Evolutionary conservation across 2,329 filamentous ascomycete genomes (phyloP).

Genomic region (Trichocomaceae sp.): DNA sequence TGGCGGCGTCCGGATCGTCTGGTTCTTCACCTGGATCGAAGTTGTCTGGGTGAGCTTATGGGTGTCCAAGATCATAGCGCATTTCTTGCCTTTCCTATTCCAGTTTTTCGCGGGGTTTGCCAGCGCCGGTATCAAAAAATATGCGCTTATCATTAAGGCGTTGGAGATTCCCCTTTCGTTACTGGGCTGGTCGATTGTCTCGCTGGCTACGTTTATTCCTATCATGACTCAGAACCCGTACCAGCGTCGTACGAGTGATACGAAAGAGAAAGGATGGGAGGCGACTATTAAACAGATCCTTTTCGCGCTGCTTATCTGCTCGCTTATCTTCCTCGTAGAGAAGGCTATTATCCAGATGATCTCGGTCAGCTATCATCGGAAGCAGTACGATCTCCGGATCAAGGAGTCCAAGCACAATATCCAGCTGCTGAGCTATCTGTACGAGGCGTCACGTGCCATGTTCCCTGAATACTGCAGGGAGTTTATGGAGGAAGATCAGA

Average conservation of each 20-base stretch:
- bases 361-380: conserved; percentile 62
- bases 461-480: conserved; percentile 91
- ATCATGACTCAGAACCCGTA: conserved; percentile 41
- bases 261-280: conserved; percentile 43
- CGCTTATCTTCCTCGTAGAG: conserved; percentile 52
- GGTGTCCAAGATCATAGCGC: conserved; percentile 55
- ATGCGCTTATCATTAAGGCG: conserved; percentile 51
- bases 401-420: conserved; percentile 85
- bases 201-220: conserved; percentile 54
- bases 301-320: conserved; percentile 51
- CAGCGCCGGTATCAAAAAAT: conserved; percentile 59
- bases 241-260: conserved; percentile 26
- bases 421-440: conserved; percentile 72
- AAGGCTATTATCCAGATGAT: conserved; percentile 59
- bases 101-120: conserved; percentile 57
- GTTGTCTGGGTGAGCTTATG: conserved; percentile 59
- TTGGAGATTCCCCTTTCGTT: conserved; percentile 57
- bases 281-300: conserved; percentile 53
- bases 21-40: conserved; percentile 61
- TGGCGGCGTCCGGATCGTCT: conserved; percentile 51
- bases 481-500: conserved; percentile 84
- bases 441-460: conserved; percentile 78
- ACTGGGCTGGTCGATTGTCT: conserved; percentile 54
- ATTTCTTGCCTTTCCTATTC: conserved; percentile 54
- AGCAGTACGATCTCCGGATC: conserved; percentile 64